A percentile compares a stretch with the other conserved stretches of the same genome.
Evolutionary conservation across 2,329 filamentous ascomycete genomes (phyloP).

Genomic region (Fusarium continuum): DNA sequence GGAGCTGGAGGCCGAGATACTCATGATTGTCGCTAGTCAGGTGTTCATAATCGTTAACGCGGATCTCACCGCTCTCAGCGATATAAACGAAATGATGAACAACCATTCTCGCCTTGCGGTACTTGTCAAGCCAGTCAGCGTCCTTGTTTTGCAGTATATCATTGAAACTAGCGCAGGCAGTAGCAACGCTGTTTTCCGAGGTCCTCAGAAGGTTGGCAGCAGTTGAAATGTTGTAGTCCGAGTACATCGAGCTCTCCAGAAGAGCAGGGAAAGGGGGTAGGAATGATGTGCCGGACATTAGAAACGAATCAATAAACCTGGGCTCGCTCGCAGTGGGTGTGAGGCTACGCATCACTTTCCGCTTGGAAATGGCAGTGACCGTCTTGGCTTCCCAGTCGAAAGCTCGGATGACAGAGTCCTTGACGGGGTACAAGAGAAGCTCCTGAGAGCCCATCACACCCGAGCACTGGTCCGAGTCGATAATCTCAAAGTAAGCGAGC

Average conservation of each 20-base stretch:
- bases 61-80: conserved; percentile 77
- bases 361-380: conserved; percentile 72
- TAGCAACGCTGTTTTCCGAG: conserved; percentile 73
- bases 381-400: conserved; percentile 75
- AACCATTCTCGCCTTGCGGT: conserved; percentile 83
- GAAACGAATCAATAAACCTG: conserved; percentile 82
- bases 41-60: conserved; percentile 75
- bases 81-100: conserved; percentile 90
- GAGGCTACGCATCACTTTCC: conserved; percentile 74
- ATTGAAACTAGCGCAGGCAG: conserved; percentile 79
- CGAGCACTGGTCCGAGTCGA: conserved; percentile 73
- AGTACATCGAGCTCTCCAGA: conserved; percentile 64
- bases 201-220: conserved; percentile 80
- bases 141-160: conserved; percentile 79
- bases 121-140: conserved; percentile 83
- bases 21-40: conserved; percentile 87
- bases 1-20: conserved; percentile 88
- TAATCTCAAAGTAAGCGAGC: conserved; percentile 81
- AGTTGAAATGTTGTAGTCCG: conserved; percentile 72
- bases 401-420: conserved; percentile 73
- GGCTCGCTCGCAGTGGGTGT: conserved; percentile 70
- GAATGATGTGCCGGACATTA: conserved; percentile 85
- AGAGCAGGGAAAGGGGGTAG: conserved; percentile 82
- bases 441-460: conserved; percentile 87
- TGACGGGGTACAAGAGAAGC: conserved; percentile 84